Percentiles rank a stretch among this genome's conserved stretches.
These are phyloP conservation scores for Cercospora nicotianae DNA, from an alignment of 2,329 filamentous ascomycete genomes.

Conservation along the genomic window DNA sequence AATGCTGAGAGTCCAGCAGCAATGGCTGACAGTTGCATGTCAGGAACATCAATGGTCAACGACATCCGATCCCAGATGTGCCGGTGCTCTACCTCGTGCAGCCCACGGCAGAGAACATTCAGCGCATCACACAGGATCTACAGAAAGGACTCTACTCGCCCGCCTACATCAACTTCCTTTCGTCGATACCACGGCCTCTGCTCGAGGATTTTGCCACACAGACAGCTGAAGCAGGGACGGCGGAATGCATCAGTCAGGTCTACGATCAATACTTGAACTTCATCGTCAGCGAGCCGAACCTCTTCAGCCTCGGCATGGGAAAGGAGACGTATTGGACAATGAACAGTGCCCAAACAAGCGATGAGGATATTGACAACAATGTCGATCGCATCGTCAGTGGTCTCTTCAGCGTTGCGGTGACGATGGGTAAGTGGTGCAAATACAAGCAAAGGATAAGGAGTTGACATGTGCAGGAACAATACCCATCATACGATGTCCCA, in stretches of 20 bases:
- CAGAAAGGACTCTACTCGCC: constrained; percentile 86
- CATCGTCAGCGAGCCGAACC: constrained; percentile 88
- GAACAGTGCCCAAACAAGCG: constrained; percentile 87
- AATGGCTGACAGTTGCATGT: constrained; percentile 34
- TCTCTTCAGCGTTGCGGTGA: constrained; percentile 97
- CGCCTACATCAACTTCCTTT: constrained; percentile 95
- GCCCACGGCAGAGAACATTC: constrained; percentile 76
- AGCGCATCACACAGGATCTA: constrained; percentile 80
- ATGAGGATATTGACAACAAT: constrained; percentile 82
- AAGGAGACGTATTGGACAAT: constrained; percentile 95
- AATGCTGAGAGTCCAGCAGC: constrained; percentile 36
- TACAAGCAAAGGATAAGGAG: not conserved
- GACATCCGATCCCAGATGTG: constrained; percentile 92
- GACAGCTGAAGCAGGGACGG: constrained; percentile 78
- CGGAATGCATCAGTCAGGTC: constrained; percentile 86
- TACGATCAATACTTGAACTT: constrained; percentile 98
- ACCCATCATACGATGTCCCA: constrained; percentile 91
- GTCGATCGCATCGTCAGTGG: constrained; percentile 92
- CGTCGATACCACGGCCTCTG: constrained; percentile 82
- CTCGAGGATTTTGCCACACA: constrained; percentile 93
- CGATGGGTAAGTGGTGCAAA: constrained; percentile 71
- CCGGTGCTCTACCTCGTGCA: constrained; percentile 96
- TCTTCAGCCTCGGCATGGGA: constrained; percentile 91
- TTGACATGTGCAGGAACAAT: constrained; percentile 66
- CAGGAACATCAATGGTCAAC: constrained; percentile 73